Base-by-base conservation (phyloP, 805 yeast species). In the Saccharomycopsis javanensis region DNA sequence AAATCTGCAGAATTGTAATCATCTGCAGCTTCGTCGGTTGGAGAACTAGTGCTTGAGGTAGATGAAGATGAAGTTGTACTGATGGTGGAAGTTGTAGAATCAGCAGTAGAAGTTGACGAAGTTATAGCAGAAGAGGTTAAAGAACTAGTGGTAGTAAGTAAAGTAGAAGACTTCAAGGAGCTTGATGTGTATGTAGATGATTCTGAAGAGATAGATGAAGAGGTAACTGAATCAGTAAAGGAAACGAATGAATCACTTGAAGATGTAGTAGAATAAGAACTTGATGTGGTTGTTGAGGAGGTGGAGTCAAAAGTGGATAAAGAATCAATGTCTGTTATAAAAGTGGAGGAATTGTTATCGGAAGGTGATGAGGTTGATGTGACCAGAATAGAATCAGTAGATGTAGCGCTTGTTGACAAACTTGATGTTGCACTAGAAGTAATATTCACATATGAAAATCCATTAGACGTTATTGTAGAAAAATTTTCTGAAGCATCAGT, bases 71-170 rank as follows among this genome's bases (percentile, higher is more conserved):
- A 53, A 18, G 46, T 51, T n/a, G n/a, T n/a, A n/a, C n/a, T n/a
- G n/a, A n/a, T n/a, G 11, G 63, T 55, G 5, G 62, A 46, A 7
- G 66, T 51, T 6, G 60, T 50, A 23, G 65, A 30, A 16, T 62
- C 6, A 13, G 63, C 55, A 7, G 57, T 56, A 7, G 62, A 66
- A 11, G 58, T 55, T 13, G 61, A 65, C n/a, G 62, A 66, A 11
- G 58, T 55, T 13, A 60, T 65, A 27, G 65, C 62, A 58, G 68
- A 66, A 64, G 58, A 63, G 61, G 59, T 46, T 51, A 58, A 66
- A 60, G 62, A 65, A 62, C 52, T 55, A 62, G 61, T 59, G 58
- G 60, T 66, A 63, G 62, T 64, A 55, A 64, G 59, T 59, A 65
- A 64, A 61, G 30, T 61, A 42, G 58, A 63, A 57, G 51, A 63